A percentile compares a stretch with the other conserved stretches of the same genome.
These are phyloP conservation scores for Strombidium stylifer DNA, from an alignment of 73 alveolate genomes.

Conservation along the genomic window DNA sequence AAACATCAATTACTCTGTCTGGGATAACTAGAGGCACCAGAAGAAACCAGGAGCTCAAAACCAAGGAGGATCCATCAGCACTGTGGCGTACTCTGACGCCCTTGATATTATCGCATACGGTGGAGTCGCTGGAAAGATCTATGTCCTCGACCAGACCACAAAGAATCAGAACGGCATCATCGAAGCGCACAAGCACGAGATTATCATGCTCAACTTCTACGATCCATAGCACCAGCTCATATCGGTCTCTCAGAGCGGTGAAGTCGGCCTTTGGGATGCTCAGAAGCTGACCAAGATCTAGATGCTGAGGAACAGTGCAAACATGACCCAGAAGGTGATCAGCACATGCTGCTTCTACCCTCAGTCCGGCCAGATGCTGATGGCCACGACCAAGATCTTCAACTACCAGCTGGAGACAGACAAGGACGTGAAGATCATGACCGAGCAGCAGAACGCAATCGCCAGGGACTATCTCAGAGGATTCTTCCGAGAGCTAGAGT, in stretches of 20 bases:
- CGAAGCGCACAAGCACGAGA: slow-evolving; percentile 21
- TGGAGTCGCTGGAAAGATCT: slow-evolving; percentile 24
- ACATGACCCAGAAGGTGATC: neutral
- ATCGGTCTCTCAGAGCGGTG: slow-evolving; percentile 15
- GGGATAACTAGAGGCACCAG: neutral
- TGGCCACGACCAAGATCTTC: slow-evolving; percentile 17
- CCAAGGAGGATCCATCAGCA: neutral
- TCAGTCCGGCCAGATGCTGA: slow-evolving; percentile 6
- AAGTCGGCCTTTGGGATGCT: slow-evolving; percentile 40
- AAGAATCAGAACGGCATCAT: neutral
- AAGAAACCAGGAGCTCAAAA: neutral
- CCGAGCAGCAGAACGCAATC: slow-evolving; percentile 1
- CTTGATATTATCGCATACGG: slow-evolving; percentile 37
- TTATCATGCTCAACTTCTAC: neutral
- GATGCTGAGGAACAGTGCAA: neutral
- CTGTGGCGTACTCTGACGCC: slow-evolving; percentile 4
- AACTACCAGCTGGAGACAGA: neutral
- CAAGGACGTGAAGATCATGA: neutral
- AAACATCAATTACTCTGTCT: neutral
- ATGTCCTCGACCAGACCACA: slow-evolving; percentile 7
- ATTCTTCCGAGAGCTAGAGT: too few species aligned
- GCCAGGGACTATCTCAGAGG: slow-evolving; percentile 27
- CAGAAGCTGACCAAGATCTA: slow-evolving; percentile 11
- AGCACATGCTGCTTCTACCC: neutral
- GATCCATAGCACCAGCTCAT: slow-evolving; percentile 8